Conservation (phyloP, 2,329 filamentous ascomycete species). For the Venturia asperata region DNA sequence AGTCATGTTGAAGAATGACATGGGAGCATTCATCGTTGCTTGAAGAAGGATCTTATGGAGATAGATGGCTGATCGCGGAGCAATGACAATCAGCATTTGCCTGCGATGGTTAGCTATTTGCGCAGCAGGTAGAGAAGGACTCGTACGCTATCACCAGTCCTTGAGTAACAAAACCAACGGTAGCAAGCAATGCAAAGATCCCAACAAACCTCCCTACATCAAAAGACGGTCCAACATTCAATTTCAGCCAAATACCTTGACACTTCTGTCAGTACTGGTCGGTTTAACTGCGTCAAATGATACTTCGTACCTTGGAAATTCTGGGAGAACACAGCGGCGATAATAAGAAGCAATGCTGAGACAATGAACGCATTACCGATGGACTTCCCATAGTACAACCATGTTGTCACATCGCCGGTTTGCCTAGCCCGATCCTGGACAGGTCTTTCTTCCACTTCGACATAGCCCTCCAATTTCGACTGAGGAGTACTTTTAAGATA, state of each 20-base stretch:
- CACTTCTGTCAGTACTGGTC: not conserved
- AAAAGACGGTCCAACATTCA: conserved; percentile 3
- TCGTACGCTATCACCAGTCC: not conserved
- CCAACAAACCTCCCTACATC: conserved; percentile 8
- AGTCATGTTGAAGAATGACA: conserved; percentile 14
- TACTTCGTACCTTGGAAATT: conserved; percentile 7
- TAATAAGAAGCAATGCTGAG: not conserved
- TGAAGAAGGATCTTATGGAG: conserved; percentile 13
- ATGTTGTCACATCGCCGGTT: conserved; percentile 9
- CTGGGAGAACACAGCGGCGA: not conserved
- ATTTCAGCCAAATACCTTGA: conserved; percentile 8
- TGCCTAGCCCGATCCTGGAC: conserved; percentile 4
- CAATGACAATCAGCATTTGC: conserved; percentile 14
- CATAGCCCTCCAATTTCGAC: not conserved
- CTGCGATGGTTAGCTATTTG: not conserved
- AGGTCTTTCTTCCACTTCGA: not conserved
- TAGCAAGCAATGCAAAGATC: conserved; percentile 2
- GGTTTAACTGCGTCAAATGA: no score
- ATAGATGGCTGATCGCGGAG: conserved; percentile 14
- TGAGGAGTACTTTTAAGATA: no score
- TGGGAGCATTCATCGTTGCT: conserved; percentile 11
- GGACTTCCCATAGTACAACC: conserved; percentile 11
- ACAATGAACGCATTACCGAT: conserved; percentile 4
- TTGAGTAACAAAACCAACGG: not conserved
- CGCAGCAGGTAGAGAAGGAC: not conserved